Base-by-base conservation (phyloP, 164 flowering plant genomes). In the Nelumbo lutea region DNA sequence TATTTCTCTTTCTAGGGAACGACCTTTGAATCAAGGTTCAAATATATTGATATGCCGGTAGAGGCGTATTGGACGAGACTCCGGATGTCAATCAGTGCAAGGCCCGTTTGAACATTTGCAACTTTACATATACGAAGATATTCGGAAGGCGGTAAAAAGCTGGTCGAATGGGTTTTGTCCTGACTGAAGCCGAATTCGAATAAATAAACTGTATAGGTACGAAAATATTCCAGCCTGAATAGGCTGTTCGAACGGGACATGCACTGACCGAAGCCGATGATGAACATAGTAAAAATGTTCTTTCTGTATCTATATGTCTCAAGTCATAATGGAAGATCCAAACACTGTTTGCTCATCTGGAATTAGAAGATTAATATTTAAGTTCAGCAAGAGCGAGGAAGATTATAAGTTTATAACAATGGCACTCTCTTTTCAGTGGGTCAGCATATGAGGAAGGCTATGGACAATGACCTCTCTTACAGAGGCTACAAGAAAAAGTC, bases 311-410 rank as follows among this genome's bases (percentile, higher is more conserved):
- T 66, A 81, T 6, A 73, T 73, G 2, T 72, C 85, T 6, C 65
- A 68, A 57, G 82, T 88, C 70, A 76, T 81, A 7, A 64, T 83
- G 71, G 94, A 87, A 77, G 78, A 79, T 67, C 89, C 87, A 0
- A 77, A 87, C 70, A 83, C 84, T 73, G 78, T 70, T 14, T 74
- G 81, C 57, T 68, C 86, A 2, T 68, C 89, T 64, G 94, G 94
- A 61, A 80, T 88, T 59, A 80, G 87, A 61, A 88, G 82, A 71
- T 82, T 88, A 59, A 88, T 86, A 2, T 85, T 88, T 43, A 88
- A 84, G 78, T 84, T 88, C 62, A 83, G 82, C 47, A 85, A 83
- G 75, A 75, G 66, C 40, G 85, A 84, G 79, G 84, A 79, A 48
- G 83, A 77, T 9, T 65, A 56, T 27, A 27, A 27, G 27, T 27